These are phyloP conservation scores for Amanita fuliginea DNA, from an alignment of 768 basidiomycete species.

Conservation along the genomic window DNA sequence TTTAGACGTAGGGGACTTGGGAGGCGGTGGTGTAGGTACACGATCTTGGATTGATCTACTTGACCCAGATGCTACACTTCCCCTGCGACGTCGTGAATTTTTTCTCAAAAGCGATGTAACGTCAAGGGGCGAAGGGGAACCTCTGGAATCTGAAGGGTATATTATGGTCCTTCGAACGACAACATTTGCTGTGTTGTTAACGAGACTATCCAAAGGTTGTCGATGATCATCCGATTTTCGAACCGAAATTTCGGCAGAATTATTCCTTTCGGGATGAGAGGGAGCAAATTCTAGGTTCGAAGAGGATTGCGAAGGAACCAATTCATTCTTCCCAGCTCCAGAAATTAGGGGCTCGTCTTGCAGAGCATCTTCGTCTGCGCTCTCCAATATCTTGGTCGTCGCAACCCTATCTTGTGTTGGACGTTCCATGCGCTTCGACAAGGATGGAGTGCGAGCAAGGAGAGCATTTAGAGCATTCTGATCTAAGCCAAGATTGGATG, in stretches of 20 bases:
- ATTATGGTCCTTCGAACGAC: conserved; percentile 74
- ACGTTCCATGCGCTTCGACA: conserved; percentile 37
- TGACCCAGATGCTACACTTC: conserved; percentile 50
- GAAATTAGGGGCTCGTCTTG: conserved; percentile 2
- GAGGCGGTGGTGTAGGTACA: conserved; percentile 78
- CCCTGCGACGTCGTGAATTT: conserved; percentile 48
- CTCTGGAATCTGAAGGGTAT: conserved; percentile 56
- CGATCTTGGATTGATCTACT: conserved; percentile 72
- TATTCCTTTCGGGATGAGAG: conserved; percentile 17
- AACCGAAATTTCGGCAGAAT: conserved; percentile 20
- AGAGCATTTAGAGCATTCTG: conserved; percentile 60
- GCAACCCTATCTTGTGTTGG: neutral
- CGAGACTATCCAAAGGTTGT: conserved; percentile 27
- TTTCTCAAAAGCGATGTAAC: conserved; percentile 44
- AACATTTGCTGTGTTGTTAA: conserved; percentile 26
- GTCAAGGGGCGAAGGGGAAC: conserved; percentile 38
- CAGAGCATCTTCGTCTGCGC: neutral
- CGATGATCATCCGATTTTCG: conserved; percentile 28
- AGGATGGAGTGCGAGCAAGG: conserved; percentile 58
- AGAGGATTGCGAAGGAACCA: neutral
- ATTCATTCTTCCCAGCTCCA: conserved; percentile 6
- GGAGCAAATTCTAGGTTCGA: conserved; percentile 18
- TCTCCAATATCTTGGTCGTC: neutral
- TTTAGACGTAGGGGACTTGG: conserved; percentile 37
- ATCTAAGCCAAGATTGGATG: conserved; percentile 65